Base-by-base conservation (phyloP, 2,329 filamentous ascomycete species). In the Ophiostoma sp. region DNA sequence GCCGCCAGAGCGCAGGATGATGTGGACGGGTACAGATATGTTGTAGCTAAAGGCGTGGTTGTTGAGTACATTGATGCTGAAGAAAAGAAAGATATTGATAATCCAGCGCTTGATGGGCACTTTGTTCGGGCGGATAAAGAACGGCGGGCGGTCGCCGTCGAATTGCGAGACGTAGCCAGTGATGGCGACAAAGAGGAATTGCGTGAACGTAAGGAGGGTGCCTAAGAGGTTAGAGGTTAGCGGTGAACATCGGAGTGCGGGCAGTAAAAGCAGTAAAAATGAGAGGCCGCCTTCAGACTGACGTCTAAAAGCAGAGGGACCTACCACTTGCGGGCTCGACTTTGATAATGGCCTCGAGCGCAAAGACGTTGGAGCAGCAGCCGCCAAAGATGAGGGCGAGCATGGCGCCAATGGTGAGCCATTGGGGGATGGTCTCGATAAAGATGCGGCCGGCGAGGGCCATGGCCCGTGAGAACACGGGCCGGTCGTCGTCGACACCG, bases 11-110 rank as follows among this genome's bases (percentile, higher is more conserved):
- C 96, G 90, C 39, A 99, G 86, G 77, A 99, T 98, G 78, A 99
- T 99, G 80, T 99, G 96, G 68, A 99, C 90, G 1, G 96, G 96
- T 0, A 99, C 94, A 7, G 94, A 97, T 73, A 99, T 98, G 78
- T 94, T 91, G 83, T 98, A 99, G 75, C 94, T 95, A 82, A 99
- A 99, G 7, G 95, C 96, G 85, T 95, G 95, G 79, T 99, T 99
- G 83, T 99, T 99, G 79, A 99, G 84, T 73, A 98, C 90, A 79
- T 98, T 99, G 83, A 99, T 96, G 75, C 89, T 88, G 81, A 97
- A 96, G 83, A 98, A 98, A 77, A 98, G 88, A 3, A 92, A 85
- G 57, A 97, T 97, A 80, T 97, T 98, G 79, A 95, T 86, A 69
- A 93, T 80, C 95, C 96, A 98, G 80, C 93, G 92, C 66, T 87